Percentiles rank a stretch among this genome's conserved stretches.
phyloP scores from a whole-genome alignment of 257 asterid species.

The Rehmannia glutinosa region DNA sequence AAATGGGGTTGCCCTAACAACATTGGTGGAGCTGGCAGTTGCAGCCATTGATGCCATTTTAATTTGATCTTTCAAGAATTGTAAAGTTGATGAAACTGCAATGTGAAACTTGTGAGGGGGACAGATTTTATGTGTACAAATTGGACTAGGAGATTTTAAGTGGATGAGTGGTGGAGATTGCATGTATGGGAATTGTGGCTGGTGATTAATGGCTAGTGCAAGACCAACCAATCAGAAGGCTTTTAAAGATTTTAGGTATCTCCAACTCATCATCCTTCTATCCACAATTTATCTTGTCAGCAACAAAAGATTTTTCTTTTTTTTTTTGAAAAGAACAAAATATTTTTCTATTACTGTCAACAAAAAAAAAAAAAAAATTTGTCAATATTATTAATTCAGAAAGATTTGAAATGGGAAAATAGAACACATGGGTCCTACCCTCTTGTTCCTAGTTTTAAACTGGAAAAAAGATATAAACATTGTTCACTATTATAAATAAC shows the following conservation, averaged over 20 bases:
- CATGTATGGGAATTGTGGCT: slow-evolving; percentile 45
- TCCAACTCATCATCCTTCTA: slow-evolving; percentile 51
- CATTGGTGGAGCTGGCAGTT: slow-evolving; percentile 48
- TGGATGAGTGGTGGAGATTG: slow-evolving; percentile 39
- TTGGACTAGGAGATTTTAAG: slow-evolving; percentile 12
- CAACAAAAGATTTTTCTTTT: not conserved
- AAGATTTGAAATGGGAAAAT: too few species aligned
- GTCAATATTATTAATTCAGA: too few species aligned
- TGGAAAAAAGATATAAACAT: too few species aligned
- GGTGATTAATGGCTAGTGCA: slow-evolving; percentile 15
- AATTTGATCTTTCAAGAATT: slow-evolving; percentile 2
- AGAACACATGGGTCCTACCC: too few species aligned
- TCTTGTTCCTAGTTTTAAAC: too few species aligned
- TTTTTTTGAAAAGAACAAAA: too few species aligned
- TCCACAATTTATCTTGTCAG: slow-evolving; percentile 42
- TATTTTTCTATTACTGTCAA: too few species aligned
- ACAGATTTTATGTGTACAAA: too few species aligned
- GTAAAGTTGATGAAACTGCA: too few species aligned
- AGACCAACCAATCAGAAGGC: slow-evolving; percentile 45
- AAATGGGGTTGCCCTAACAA: slow-evolving; percentile 65
- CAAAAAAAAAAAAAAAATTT: too few species aligned
- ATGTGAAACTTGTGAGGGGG: too few species aligned
- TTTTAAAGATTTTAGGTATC: slow-evolving; percentile 40
- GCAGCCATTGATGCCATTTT: slow-evolving; percentile 66
- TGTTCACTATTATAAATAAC: too few species aligned